Conservation (phyloP, 768 basidiomycete genomes). For the Lanmaoa pseudosensibilis region DNA sequence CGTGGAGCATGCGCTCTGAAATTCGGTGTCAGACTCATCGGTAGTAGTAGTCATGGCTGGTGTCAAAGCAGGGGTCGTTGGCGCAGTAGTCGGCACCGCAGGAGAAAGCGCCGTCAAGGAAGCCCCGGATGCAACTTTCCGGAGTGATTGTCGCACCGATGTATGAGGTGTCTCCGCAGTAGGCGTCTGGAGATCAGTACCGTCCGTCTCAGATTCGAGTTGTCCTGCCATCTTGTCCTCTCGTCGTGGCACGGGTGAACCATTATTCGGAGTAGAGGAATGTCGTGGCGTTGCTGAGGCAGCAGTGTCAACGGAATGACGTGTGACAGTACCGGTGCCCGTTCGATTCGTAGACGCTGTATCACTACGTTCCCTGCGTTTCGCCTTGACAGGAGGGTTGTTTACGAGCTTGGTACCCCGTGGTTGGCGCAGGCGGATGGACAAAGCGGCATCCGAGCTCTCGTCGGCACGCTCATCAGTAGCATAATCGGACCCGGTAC, state of each 20-base stretch:
- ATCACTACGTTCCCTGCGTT: constrained; percentile 53
- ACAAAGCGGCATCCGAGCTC: constrained; percentile 45
- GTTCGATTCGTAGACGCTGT: constrained; percentile 66
- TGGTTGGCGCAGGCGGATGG: constrained; percentile 44
- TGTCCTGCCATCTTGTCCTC: constrained; percentile 41
- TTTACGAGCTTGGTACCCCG: constrained; percentile 35
- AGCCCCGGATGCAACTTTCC: constrained; percentile 36
- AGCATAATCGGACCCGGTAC: constrained; percentile 26
- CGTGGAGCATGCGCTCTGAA: constrained; percentile 81
- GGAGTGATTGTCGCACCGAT: constrained; percentile 21
- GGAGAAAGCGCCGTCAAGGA: constrained; percentile 29
- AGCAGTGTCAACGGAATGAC: constrained; percentile 25
- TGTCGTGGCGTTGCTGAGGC: constrained; percentile 31
- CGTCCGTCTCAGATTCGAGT: constrained; percentile 37
- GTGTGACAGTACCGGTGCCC: constrained; percentile 30
- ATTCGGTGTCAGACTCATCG: constrained; percentile 82
- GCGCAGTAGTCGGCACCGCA: constrained; percentile 22
- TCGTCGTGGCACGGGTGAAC: constrained; percentile 29
- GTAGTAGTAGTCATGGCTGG: constrained; percentile 42
- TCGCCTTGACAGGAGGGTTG: constrained; percentile 36
- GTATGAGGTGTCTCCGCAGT: constrained; percentile 32
- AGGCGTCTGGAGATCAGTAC: constrained; percentile 23
- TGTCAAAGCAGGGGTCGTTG: constrained; percentile 39
- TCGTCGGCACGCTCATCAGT: constrained; percentile 59
- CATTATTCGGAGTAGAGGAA: constrained; percentile 24